These are phyloP conservation scores for Jackrogersella minutella DNA, from an alignment of 495 filamentous ascomycete genomes.

Conservation along the genomic window DNA sequence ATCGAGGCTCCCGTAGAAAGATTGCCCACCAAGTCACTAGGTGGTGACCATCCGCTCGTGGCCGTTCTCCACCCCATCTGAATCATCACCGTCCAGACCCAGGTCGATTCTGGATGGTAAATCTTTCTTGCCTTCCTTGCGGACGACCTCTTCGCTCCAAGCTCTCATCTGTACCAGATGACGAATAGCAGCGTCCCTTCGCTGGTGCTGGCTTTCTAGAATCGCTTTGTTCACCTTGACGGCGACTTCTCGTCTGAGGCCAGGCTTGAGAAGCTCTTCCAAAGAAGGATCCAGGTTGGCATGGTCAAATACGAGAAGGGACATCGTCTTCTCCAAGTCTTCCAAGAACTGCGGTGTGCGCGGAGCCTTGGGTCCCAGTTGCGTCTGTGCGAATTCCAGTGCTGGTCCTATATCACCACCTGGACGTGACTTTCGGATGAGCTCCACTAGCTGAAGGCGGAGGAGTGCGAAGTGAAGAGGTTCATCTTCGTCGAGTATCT, in stretches of 20 bases:
- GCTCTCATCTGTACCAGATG: conserved; percentile 80
- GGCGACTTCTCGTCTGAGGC: conserved; percentile 82
- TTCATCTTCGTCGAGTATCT: conserved; percentile 88
- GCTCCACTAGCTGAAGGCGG: conserved; percentile 89
- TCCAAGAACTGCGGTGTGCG: conserved; percentile 81
- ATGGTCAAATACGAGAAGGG: conserved; percentile 84
- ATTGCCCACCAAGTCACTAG: conserved; percentile 23
- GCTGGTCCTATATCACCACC: conserved; percentile 80
- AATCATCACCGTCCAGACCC: conserved; percentile 66
- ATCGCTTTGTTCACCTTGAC: conserved; percentile 88
- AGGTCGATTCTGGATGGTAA: conserved; percentile 76
- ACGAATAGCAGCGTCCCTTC: conserved; percentile 80
- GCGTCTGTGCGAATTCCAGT: conserved; percentile 83
- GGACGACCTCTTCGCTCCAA: conserved; percentile 83
- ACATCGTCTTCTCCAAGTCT: conserved; percentile 92
- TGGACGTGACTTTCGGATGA: conserved; percentile 72
- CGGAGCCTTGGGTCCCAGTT: conserved; percentile 86
- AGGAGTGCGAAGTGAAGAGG: conserved; percentile 90
- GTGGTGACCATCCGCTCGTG: conserved; percentile 69
- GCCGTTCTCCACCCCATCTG: conserved; percentile 52
- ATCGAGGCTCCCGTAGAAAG: background rate
- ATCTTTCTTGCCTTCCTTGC: conserved; percentile 72
- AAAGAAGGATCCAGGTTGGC: conserved; percentile 76
- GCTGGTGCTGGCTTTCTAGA: conserved; percentile 70
- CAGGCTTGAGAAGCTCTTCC: conserved; percentile 76